Conservation (phyloP, 2,329 filamentous ascomycete genomes). For the Colletotrichum musae region DNA sequence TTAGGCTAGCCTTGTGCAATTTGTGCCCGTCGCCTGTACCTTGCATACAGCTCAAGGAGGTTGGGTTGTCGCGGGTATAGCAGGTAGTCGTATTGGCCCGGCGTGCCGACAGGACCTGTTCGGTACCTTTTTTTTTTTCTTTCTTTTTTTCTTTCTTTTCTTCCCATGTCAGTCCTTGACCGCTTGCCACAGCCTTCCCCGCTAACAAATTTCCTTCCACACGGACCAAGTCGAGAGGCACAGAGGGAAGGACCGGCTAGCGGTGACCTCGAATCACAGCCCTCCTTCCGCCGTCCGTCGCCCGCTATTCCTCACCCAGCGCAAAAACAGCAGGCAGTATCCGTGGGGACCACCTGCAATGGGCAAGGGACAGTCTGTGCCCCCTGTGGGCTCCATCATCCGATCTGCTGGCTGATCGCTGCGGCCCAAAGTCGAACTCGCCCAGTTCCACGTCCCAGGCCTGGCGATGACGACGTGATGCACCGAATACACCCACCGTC, state of each 20-base stretch:
- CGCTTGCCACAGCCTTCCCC: conserved; percentile 14
- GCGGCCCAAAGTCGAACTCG: conserved; percentile 16
- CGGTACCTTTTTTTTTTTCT: conserved; percentile 1
- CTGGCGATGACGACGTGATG: conserved; percentile 36
- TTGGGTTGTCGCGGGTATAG: conserved; percentile 35
- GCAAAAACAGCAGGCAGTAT: no score
- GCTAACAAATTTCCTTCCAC: conserved; percentile 10
- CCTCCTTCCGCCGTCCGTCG: background rate
- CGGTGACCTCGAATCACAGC: no score
- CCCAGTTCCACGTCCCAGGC: conserved; percentile 23
- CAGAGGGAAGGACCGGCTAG: no score
- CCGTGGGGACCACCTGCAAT: conserved; percentile 7
- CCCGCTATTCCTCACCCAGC: conserved; percentile 23
- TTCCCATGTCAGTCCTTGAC: conserved; percentile 14
- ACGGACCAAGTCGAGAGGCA: background rate
- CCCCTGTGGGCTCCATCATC: conserved; percentile 36
- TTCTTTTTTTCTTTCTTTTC: background rate
- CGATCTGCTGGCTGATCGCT: conserved; percentile 40
- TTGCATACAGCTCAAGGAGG: conserved; percentile 36
- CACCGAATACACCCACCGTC: conserved; percentile 33
- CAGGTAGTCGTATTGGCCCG: conserved; percentile 20
- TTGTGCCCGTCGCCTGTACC: conserved; percentile 39
- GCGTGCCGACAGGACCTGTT: conserved; percentile 13
- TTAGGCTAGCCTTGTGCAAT: conserved; percentile 39
- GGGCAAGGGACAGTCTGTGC: conserved; percentile 37